Evolutionary conservation across 202 grass and related monocot genomes (phyloP).

Genomic region (Carex arenaria): DNA sequence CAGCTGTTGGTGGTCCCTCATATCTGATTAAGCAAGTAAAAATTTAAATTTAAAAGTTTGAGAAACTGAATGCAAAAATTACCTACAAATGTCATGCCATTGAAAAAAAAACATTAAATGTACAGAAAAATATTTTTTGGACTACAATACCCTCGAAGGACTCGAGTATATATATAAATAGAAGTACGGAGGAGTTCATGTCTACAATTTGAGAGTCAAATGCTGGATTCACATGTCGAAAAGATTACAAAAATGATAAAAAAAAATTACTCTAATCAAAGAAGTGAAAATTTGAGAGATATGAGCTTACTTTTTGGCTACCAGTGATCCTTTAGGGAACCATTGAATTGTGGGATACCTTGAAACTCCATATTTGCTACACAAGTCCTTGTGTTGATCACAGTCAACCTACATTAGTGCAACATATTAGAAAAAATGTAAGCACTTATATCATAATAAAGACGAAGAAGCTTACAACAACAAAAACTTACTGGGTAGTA

Average conservation of each 20-base stretch:
- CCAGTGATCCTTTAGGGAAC: constrained; percentile 93
- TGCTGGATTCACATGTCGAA: neutral
- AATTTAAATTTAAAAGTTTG: neutral
- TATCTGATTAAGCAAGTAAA: constrained; percentile 45
- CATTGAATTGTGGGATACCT: constrained; percentile 77
- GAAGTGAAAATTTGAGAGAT: neutral
- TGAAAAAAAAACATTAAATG: neutral
- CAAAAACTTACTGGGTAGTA: neutral
- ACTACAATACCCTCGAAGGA: neutral
- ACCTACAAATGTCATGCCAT: neutral
- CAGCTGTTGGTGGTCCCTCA: constrained; percentile 63
- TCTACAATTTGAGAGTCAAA: neutral
- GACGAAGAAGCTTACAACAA: neutral
- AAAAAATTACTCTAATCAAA: neutral
- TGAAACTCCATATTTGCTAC: constrained; percentile 78
- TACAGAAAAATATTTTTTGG: neutral
- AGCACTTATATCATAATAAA: neutral
- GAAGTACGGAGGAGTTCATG: neutral
- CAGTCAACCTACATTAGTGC: constrained; percentile 56
- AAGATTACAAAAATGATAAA: neutral
- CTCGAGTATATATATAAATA: neutral
- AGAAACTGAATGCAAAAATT: neutral
- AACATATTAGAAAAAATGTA: constrained; percentile 20
- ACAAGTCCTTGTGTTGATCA: constrained; percentile 70
- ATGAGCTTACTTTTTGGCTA: constrained; percentile 73